These are phyloP conservation scores for Fusarium sp. DNA, from an alignment of 2,329 filamentous ascomycete genomes.

Conservation along the genomic window DNA sequence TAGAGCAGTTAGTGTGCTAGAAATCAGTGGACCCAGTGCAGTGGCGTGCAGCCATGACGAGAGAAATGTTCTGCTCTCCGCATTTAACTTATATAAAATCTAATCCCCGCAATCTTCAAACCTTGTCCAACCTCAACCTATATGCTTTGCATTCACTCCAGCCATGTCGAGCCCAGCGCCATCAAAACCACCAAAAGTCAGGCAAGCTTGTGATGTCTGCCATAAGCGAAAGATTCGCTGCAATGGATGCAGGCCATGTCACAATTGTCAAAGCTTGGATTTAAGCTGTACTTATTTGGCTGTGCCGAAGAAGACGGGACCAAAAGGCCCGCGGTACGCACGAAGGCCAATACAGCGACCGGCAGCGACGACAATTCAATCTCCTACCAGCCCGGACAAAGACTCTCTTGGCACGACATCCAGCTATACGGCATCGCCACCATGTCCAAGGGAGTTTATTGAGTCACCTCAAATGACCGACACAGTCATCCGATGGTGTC, in stretches of 20 bases:
- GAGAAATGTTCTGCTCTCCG: neutral
- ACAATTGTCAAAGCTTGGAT: constrained; percentile 40
- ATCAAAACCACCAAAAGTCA: neutral
- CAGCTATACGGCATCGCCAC: fast-evolving
- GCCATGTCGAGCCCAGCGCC: neutral
- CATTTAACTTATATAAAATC: constrained; percentile 21
- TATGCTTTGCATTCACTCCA: neutral
- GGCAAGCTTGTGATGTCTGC: constrained; percentile 51
- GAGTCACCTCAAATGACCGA: constrained; percentile 21
- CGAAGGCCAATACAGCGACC: neutral
- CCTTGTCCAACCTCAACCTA: neutral
- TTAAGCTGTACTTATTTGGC: constrained; percentile 48
- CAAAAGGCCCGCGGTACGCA: constrained; percentile 24
- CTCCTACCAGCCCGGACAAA: neutral
- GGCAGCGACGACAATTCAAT: neutral
- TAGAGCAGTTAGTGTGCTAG: neutral
- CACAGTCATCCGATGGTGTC: constrained; percentile 41
- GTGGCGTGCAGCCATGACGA: neutral
- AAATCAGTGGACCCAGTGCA: neutral
- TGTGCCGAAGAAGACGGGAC: constrained; percentile 50
- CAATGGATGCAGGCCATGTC: constrained; percentile 45
- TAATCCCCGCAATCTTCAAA: constrained; percentile 16
- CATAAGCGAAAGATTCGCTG: constrained; percentile 49
- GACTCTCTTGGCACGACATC: fast-evolving
- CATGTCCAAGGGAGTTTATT: fast-evolving